phyloP scores from a whole-genome alignment of 2,329 filamentous ascomycete genomes.

The Aspergillus terreus region DNA sequence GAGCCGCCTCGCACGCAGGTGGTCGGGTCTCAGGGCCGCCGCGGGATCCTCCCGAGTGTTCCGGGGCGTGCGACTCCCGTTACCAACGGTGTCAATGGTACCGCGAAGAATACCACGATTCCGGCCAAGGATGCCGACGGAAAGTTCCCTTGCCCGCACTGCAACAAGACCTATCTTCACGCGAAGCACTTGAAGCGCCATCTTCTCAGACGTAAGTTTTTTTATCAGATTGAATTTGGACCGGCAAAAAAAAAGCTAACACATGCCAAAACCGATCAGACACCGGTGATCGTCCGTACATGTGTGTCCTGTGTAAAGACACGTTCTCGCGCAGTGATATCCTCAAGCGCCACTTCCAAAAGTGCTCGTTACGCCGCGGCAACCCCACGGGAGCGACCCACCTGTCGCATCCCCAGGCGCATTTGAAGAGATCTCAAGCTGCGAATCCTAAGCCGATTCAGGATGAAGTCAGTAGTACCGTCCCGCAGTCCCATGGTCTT shows the following conservation, averaged over 20 bases:
- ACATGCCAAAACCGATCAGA: slow-evolving; percentile 54
- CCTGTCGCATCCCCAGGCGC: slow-evolving; percentile 85
- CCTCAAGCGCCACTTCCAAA: slow-evolving; percentile 97
- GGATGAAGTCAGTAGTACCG: slow-evolving; percentile 44
- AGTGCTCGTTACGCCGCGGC: slow-evolving; percentile 93
- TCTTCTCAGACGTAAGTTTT: slow-evolving; percentile 85
- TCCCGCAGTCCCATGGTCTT: slow-evolving; percentile 42
- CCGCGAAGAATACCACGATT: slow-evolving; percentile 75
- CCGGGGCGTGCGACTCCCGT: slow-evolving; percentile 79
- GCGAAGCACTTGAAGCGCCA: slow-evolving; percentile 97
- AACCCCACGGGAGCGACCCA: slow-evolving; percentile 95
- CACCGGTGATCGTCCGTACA: slow-evolving; percentile 95
- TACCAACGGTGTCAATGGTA: slow-evolving; percentile 56
- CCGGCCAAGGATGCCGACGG: slow-evolving; percentile 94
- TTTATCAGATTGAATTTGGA: too few species aligned
- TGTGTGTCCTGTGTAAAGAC: slow-evolving; percentile 96
- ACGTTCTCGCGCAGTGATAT: slow-evolving; percentile 98
- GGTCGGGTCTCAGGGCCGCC: slow-evolving; percentile 87
- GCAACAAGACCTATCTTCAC: slow-evolving; percentile 96
- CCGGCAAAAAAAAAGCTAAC: slow-evolving; percentile 6
- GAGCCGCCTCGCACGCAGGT: slow-evolving; percentile 67
- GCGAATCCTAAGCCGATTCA: slow-evolving; percentile 40
- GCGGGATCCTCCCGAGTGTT: slow-evolving; percentile 87
- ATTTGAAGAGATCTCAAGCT: slow-evolving; percentile 69
- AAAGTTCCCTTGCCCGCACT: slow-evolving; percentile 97